Evolutionary conservation across 2,329 filamentous ascomycete species (phyloP), one percentile per base, ranked within the genome.

Genomic region (Rachicladosporium sp.): DNA sequence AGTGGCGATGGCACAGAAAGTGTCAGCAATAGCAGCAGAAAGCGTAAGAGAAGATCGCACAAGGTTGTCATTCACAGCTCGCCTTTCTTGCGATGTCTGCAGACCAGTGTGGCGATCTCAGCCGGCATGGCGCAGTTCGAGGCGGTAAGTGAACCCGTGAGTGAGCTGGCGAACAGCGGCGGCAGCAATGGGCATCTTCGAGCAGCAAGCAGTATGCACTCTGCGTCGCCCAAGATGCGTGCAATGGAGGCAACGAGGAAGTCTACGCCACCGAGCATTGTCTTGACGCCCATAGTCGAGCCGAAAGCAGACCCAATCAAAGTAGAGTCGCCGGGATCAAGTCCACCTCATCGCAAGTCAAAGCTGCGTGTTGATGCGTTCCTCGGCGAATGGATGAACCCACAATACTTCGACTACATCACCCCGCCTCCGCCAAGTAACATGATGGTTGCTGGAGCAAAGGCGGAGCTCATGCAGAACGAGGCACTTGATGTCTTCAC

Each of bases 331-430:
- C 34, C 15, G 19, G 23, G 31, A 44, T 33, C 19, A 29, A 27
- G 23, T 7, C 23, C 23, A 27, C 39, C 39, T 11, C 46, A 54
- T 43, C 43, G 50, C 9, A 81, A 76, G 46, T 66, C 74, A 3
- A 69, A 78, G 7, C 64, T 98, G 35, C 81, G 91, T 1, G 72
- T 98, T 4, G 91, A 98, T 61, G 82, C 88, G 0, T 95, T 93
- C 55, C 70, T 98, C 0, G 89, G 91, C 36, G 91, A 98, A 68
- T 98, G 91, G 91, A 70, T 96, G 23, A 84, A 82, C 2, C 85
- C 87, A 1, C 81, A 88, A 55, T 98, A 98, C 60, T 98, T 89
- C 54, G 87, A 94, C 46, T 73, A 82, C 38, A 95, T 95, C 47
- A 89, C 83, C 0, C 84, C 87, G 3, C 91, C 91, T 8, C 91